Conservation (phyloP, 2,329 filamentous ascomycete genomes). For the Alternaria triticina region DNA sequence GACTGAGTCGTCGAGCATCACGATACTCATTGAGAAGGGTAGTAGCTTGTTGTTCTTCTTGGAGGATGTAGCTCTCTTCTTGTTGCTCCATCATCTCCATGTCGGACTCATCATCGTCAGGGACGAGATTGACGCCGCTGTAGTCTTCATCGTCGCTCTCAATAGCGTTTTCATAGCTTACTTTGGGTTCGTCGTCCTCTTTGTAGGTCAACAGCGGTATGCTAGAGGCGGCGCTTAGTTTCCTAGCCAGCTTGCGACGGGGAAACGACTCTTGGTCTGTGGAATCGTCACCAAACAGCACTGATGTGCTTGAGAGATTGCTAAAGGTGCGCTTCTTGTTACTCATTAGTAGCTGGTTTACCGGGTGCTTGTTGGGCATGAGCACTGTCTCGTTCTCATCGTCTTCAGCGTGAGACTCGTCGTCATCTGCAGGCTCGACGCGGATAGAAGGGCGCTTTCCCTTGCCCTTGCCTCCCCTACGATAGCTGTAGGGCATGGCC, state of each 20-base stretch:
- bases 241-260: slow-evolving; percentile 46
- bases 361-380: slow-evolving; percentile 34
- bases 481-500: slow-evolving; percentile 42
- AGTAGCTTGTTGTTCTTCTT: slow-evolving; percentile 40
- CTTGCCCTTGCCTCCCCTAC: slow-evolving; percentile 43
- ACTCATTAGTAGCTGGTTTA: slow-evolving; percentile 35
- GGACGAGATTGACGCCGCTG: slow-evolving; percentile 78
- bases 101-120: slow-evolving; percentile 75
- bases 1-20: slow-evolving; percentile 44
- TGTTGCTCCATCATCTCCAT: slow-evolving; percentile 77
- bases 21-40: slow-evolving; percentile 39
- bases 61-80: slow-evolving; percentile 77
- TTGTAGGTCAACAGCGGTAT: slow-evolving; percentile 48
- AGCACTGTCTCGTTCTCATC: slow-evolving; percentile 37
- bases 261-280: slow-evolving; percentile 43
- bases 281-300: slow-evolving; percentile 45
- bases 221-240: slow-evolving; percentile 41
- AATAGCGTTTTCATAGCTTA: slow-evolving; percentile 45
- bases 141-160: slow-evolving; percentile 61
- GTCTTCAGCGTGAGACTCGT: slow-evolving; percentile 39
- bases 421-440: slow-evolving; percentile 41
- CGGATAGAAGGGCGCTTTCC: slow-evolving; percentile 47
- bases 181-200: slow-evolving; percentile 25
- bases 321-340: slow-evolving; percentile 50
- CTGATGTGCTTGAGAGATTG: slow-evolving; percentile 47